phyloP scores from a whole-genome alignment of 2,329 filamentous ascomycete genomes.

The Ampelomyces quisqualis region DNA sequence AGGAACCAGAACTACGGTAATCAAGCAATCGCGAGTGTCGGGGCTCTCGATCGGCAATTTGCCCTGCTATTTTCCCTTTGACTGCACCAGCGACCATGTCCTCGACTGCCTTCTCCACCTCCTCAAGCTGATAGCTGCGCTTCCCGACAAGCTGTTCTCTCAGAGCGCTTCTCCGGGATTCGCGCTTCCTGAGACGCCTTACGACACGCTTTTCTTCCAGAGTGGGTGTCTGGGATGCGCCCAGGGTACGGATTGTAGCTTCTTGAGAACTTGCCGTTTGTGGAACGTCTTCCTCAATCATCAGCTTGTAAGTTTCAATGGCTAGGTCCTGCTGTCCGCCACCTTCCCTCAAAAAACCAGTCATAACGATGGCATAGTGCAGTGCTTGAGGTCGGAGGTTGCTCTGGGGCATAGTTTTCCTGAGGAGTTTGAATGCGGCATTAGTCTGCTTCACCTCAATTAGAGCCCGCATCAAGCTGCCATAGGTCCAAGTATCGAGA shows the following conservation, averaged over 20 bases:
- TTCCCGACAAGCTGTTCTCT: too few relatives aligned
- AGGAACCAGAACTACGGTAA: conserved; percentile 42
- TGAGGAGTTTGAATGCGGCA: conserved; percentile 57
- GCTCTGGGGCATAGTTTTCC: conserved; percentile 52
- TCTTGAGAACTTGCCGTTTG: conserved; percentile 49
- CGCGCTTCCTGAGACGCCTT: too few relatives aligned
- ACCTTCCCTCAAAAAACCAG: conserved; percentile 48
- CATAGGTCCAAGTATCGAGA: conserved; percentile 60
- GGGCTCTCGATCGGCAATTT: conserved; percentile 32
- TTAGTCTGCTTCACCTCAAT: conserved; percentile 55
- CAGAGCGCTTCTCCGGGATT: too few relatives aligned
- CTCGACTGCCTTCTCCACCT: conserved; percentile 31
- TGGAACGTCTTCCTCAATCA: conserved; percentile 44
- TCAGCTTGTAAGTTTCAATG: conserved; percentile 50
- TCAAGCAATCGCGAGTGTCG: conserved; percentile 23
- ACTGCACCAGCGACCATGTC: conserved; percentile 31
- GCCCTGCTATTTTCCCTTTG: conserved; percentile 25
- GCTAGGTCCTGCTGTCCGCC: conserved; percentile 49
- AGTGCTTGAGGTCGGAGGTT: conserved; percentile 49
- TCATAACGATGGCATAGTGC: conserved; percentile 57
- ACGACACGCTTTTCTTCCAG: too few relatives aligned
- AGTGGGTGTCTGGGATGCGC: conserved; percentile 26
- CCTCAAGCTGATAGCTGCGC: conserved; percentile 21
- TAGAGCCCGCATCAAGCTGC: conserved; percentile 61
- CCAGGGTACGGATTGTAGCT: conserved; percentile 36